phyloP scores from a whole-genome alignment of 2,329 filamentous ascomycete species.

The Ophiosphaerella korrae region DNA sequence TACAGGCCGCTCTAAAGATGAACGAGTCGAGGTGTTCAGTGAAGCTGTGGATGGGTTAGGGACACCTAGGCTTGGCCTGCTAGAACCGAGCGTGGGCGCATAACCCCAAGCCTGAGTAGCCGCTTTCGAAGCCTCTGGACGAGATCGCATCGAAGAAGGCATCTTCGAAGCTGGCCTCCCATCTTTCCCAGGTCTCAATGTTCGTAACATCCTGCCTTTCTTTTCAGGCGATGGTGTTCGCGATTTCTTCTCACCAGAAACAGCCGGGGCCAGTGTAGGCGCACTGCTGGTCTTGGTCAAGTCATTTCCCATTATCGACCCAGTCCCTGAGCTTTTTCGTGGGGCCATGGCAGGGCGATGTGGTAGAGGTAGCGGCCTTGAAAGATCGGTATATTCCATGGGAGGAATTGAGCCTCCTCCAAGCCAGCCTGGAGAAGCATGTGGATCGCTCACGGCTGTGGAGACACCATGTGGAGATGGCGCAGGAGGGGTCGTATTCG shows the following conservation, averaged over 20 bases:
- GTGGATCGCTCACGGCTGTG: constrained; percentile 12
- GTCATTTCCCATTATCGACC: constrained; percentile 26
- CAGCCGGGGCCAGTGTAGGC: constrained; percentile 40
- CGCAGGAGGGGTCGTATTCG: constrained; percentile 27
- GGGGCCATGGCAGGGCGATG: constrained; percentile 57
- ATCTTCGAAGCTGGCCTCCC: constrained; percentile 54
- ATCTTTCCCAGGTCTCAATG: constrained; percentile 55
- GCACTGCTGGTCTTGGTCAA: constrained; percentile 27
- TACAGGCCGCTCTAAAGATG: constrained; percentile 36
- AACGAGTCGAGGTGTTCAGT: constrained; percentile 27
- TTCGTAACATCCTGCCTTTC: constrained; percentile 63
- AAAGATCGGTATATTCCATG: constrained; percentile 78
- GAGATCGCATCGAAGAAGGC: constrained; percentile 49
- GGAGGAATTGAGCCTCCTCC: constrained; percentile 82
- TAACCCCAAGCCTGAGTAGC: constrained; percentile 66
- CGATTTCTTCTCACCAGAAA: constrained; percentile 51
- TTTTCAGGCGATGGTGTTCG: constrained; percentile 68
- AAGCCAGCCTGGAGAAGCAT: constrained; percentile 60
- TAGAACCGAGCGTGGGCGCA: constrained; percentile 28
- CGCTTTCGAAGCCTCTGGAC: constrained; percentile 64
- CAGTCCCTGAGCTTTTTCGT: constrained; percentile 54
- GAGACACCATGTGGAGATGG: constrained; percentile 29
- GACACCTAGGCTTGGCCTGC: constrained; percentile 15
- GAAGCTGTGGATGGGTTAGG: constrained; percentile 13
- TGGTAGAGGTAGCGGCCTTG: constrained; percentile 68